Base-by-base conservation (phyloP, 768 basidiomycete species). In the Dioszegia hungarica region DNA sequence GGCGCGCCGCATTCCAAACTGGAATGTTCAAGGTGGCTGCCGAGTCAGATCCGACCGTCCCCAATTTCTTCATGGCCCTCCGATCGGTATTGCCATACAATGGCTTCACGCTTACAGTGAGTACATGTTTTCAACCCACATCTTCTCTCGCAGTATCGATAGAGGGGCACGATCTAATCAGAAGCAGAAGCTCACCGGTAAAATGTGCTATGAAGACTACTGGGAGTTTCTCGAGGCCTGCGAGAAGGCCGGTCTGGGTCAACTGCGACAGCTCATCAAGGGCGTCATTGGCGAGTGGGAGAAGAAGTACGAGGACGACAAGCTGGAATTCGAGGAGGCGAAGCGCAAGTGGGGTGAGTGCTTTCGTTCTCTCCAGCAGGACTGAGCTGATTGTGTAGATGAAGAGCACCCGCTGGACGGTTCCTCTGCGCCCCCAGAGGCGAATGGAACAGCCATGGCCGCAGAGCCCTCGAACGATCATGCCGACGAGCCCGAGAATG, bases 1-100 rank as follows among this genome's bases (percentile, higher is more conserved):
- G 91, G 0, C 69, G 89, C 36, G 81, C 85, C 47, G 93, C 94
- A 0, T 84, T 94, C 66, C 79, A 81, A 25, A 80, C 88, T n/a
- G 88, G 86, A 73, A 85, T 93, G 71, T 95, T 94, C 76, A 52
- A 54, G 15, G 15, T 51, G 24, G 14, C 36, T 8, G 65, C 60
- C 19, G 60, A 54, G 3, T 56, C 45, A 20, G 92, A 94, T 17
- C 83, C 88, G 66, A 94, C 94, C 75, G n/a, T n/a, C n/a, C n/a
- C n/a, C n/a, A n/a, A n/a, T n/a, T 97, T 94, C 78, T 86, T 84
- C 66, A 9, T 27, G 79, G 87, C 19, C 87, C 97, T 84, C 90
- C 93, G 0, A 80, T 77, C 22, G 74, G 29, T 94, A 36, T 91
- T 98, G 67, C 90, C 91, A 0, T 98, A 97, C 72, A 99, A 99